Percentiles rank a stretch among this genome's conserved stretches.
phyloP scores from a whole-genome alignment of 2,329 filamentous ascomycete species.

The Claviceps humidiphila region DNA sequence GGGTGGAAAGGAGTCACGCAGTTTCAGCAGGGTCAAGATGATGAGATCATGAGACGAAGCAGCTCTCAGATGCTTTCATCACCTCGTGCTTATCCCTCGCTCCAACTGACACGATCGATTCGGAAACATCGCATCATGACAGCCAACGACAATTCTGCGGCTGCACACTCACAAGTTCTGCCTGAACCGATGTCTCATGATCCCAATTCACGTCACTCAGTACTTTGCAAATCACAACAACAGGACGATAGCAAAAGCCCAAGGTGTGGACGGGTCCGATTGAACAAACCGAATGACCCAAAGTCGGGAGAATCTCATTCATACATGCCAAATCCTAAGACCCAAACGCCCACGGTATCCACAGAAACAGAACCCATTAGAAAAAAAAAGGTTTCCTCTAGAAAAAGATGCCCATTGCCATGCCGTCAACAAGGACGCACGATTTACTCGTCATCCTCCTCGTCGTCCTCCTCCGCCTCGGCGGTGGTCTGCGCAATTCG shows the following conservation, averaged over 20 bases:
- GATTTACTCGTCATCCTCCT: constrained; percentile 53
- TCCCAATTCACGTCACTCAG: no score
- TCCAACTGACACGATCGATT: no score
- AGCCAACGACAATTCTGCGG: no score
- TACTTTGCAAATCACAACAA: neutral
- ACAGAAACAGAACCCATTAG: constrained; percentile 5
- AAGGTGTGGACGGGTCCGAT: constrained; percentile 17
- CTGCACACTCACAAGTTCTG: no score
- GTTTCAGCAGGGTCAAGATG: no score
- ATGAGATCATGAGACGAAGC: no score
- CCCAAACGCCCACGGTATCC: constrained; percentile 23
- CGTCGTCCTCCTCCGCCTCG: constrained; percentile 57
- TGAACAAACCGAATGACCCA: constrained; percentile 24
- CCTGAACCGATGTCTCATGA: no score
- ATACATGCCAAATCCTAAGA: constrained; percentile 27
- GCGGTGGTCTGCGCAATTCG: constrained; percentile 74
- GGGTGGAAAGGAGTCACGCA: no score
- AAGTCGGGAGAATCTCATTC: constrained; percentile 25
- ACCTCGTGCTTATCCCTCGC: no score
- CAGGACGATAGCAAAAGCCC: no score
- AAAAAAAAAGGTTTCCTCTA: neutral
- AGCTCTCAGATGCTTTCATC: no score
- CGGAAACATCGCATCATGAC: no score
- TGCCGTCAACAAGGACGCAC: neutral
- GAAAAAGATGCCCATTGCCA: neutral